Base-by-base conservation (phyloP, 345 rosid genomes). In the Moricandia arvensis region DNA sequence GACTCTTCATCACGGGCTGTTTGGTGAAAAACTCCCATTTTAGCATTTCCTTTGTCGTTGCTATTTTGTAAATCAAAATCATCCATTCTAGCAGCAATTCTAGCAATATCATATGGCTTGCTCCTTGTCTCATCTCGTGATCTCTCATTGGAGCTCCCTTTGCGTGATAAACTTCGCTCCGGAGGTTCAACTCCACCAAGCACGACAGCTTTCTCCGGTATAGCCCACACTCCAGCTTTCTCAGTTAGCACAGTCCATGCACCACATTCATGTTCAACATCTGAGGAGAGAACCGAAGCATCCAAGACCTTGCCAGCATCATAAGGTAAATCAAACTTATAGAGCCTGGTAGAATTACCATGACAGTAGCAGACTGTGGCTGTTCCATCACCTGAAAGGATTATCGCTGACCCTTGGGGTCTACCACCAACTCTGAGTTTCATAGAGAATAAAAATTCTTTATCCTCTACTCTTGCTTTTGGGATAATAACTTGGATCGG, bases 191-290 rank as follows among this genome's bases (percentile, higher is more conserved):
- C 95, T 73, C 96, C 98, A 73, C 98, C 97, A 68, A 89, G 86
- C 60, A 86, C 78, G 55, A 94, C 81, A 68, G 93, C 91, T 75
- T 89, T 90, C 81, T 91, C 96, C 45, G 98, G 97, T 84, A 94
- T 94, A 65, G 93, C 96, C 98, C 98, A 94, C 72, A 94, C 85
- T 80, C 98, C 97, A 6, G 97, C 96, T 83, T 87, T 91, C 85
- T 91, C 95, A 34, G 98, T 91, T 51, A 94, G 75, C 69, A 91
- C 88, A 84, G 89, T 85, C 98, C 98, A 94, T 21, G 95, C 88
- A 79, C 98, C 95, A 80, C 84, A 88, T 76, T 85, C 97, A 72
- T 80, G 83, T 35, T 87, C 93, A 78, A 88, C 93, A 67, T 85
- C 64, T 73, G 92, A 74, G 35, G 91, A 88, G 75, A 91, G 93